A percentile compares a stretch with the other conserved stretches of the same genome.
These are phyloP conservation scores for Collybia sordida DNA, from an alignment of 768 basidiomycete species.

Conservation along the genomic window DNA sequence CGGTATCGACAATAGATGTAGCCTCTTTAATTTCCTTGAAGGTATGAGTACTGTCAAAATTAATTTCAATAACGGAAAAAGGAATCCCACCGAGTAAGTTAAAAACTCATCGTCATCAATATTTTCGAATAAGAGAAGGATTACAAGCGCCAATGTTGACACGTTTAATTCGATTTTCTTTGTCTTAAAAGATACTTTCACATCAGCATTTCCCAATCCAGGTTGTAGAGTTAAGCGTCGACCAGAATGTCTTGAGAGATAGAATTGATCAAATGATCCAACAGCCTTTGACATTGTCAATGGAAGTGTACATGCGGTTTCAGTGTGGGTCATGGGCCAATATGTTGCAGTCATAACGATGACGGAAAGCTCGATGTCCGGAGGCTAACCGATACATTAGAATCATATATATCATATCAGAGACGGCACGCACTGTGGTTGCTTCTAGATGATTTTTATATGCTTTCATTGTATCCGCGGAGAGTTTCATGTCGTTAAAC, in stretches of 20 bases:
- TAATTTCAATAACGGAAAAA: neutral
- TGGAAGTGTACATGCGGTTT: slow-evolving; percentile 68
- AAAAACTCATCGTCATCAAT: slow-evolving; percentile 66
- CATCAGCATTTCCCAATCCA: slow-evolving; percentile 86
- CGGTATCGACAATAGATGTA: slow-evolving; percentile 70
- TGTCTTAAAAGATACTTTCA: slow-evolving; percentile 77
- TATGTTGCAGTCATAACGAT: slow-evolving; percentile 95
- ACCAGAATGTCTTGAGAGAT: slow-evolving; percentile 86
- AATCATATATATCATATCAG: slow-evolving; percentile 2
- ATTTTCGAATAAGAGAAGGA: slow-evolving; percentile 85
- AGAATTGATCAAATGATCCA: slow-evolving; percentile 86
- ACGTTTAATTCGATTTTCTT: slow-evolving; percentile 89
- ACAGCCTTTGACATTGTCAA: slow-evolving; percentile 59
- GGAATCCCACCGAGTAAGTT: slow-evolving; percentile 64
- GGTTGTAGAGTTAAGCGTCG: slow-evolving; percentile 91
- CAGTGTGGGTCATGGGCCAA: slow-evolving; percentile 83
- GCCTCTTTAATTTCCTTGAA: slow-evolving; percentile 79
- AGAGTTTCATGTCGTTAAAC: slow-evolving; percentile 96
- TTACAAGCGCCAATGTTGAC: slow-evolving; percentile 83
- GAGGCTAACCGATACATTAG: slow-evolving; percentile 46
- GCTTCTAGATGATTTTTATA: slow-evolving; percentile 65
- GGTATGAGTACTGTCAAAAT: no score
- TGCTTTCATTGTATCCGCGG: slow-evolving; percentile 73
- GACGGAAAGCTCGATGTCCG: slow-evolving; percentile 79
- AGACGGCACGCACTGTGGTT: slow-evolving; percentile 50